These are phyloP conservation scores for Rhododendron mucronatum DNA, from an alignment of 148 eudicot species.

Conservation along the genomic window DNA sequence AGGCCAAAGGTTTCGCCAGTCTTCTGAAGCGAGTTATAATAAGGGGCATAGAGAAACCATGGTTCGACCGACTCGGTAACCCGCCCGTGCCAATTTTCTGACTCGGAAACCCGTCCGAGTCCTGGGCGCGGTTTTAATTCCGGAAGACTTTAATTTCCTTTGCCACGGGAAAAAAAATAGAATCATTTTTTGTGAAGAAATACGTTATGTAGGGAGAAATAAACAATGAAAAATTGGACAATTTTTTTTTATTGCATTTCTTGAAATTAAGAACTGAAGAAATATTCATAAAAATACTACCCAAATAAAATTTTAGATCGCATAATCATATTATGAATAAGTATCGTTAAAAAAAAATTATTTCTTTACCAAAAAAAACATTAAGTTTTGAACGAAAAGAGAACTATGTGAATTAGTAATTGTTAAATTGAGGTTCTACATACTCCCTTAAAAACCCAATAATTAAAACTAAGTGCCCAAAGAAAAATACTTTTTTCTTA, in stretches of 20 bases:
- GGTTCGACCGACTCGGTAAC: not conserved
- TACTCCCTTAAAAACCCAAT: not conserved
- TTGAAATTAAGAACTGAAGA: too few relatives aligned
- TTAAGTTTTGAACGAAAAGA: too few relatives aligned
- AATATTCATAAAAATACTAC: too few relatives aligned
- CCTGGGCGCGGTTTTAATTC: not conserved
- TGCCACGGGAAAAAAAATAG: not conserved
- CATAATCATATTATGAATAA: too few relatives aligned
- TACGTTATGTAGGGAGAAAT: not conserved
- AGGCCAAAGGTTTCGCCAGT: not conserved
- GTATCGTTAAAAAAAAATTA: too few relatives aligned
- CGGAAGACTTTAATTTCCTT: not conserved
- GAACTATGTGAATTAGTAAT: not conserved
- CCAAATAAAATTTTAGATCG: not conserved
- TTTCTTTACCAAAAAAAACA: too few relatives aligned
- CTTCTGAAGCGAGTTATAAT: not conserved
- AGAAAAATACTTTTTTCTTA: too few relatives aligned
- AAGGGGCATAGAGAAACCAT: not conserved
- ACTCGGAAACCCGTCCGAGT: conserved; percentile 9
- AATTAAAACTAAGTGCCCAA: too few relatives aligned
- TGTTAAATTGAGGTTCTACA: too few relatives aligned
- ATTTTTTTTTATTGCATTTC: too few relatives aligned
- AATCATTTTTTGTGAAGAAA: not conserved
- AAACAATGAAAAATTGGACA: not conserved
- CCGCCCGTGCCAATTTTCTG: not conserved